phyloP scores from a whole-genome alignment of 2,329 filamentous ascomycete species.

The Pseudogymnoascus sp. region DNA sequence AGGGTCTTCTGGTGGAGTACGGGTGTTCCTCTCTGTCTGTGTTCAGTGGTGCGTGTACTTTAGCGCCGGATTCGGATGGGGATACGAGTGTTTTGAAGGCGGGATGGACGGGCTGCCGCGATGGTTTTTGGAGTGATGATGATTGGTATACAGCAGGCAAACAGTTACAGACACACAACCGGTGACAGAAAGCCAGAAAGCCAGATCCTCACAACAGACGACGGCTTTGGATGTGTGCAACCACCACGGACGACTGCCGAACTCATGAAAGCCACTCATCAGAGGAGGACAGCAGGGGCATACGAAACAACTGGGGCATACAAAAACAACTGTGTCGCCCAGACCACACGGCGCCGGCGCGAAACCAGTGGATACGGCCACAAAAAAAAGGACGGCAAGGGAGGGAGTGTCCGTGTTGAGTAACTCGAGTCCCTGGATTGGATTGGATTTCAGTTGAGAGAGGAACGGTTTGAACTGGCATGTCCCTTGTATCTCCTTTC shows the following conservation, averaged over 20 bases:
- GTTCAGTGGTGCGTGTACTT: background rate
- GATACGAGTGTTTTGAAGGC: background rate
- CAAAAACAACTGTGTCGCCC: background rate
- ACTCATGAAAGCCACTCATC: background rate
- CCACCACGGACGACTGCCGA: background rate
- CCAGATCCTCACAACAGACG: background rate
- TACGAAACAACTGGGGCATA: background rate
- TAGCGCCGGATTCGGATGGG: slow-evolving; percentile 6
- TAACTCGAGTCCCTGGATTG: slow-evolving; percentile 3
- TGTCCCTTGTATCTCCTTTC: background rate
- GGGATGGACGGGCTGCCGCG: background rate
- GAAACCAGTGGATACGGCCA: background rate
- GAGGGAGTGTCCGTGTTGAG: background rate
- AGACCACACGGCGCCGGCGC: background rate
- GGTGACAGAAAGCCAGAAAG: background rate
- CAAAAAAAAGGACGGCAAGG: background rate
- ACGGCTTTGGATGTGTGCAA: background rate
- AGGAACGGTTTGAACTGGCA: background rate
- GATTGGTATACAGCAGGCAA: background rate
- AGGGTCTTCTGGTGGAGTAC: slow-evolving; percentile 4
- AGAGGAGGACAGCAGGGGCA: background rate
- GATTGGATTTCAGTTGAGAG: background rate
- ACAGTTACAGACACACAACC: background rate
- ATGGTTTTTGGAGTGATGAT: background rate
- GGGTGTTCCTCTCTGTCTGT: background rate